Percentiles rank a stretch among this genome's conserved stretches.
Evolutionary conservation across 2,329 filamentous ascomycete species (phyloP).

Genomic region (Diaporthe caulivora): DNA sequence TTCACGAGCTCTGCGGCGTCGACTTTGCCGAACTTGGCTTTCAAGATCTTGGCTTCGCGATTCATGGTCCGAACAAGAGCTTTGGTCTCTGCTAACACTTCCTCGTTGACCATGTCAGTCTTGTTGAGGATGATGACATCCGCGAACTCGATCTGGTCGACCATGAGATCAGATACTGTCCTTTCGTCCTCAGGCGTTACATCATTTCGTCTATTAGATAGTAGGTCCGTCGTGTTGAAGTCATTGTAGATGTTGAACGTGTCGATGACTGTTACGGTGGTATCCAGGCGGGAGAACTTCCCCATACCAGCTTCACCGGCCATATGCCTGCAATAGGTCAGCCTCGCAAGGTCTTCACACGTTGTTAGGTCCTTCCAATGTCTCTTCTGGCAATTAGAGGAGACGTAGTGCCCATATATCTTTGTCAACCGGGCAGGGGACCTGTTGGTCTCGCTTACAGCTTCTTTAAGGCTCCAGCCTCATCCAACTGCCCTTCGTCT

Average conservation of each 20-base stretch:
- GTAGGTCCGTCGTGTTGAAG: slow-evolving; percentile 77
- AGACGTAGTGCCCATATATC: background rate
- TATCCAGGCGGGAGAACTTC: slow-evolving; percentile 75
- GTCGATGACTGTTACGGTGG: slow-evolving; percentile 79
- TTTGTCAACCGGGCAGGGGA: too few species aligned
- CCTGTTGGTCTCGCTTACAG: slow-evolving; percentile 45
- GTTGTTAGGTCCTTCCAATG: too few species aligned
- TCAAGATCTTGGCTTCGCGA: slow-evolving; percentile 73
- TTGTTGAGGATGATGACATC: slow-evolving; percentile 82
- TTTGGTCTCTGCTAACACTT: slow-evolving; percentile 58
- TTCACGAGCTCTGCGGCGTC: slow-evolving; percentile 74
- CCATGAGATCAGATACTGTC: slow-evolving; percentile 81
- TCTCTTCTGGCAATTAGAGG: background rate
- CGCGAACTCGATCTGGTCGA: slow-evolving; percentile 83
- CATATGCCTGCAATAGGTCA: background rate
- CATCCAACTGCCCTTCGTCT: slow-evolving; percentile 13
- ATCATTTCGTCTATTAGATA: slow-evolving; percentile 73
- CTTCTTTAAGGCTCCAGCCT: slow-evolving; percentile 47
- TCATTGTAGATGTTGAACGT: slow-evolving; percentile 80
- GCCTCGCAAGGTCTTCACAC: background rate
- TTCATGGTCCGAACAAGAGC: slow-evolving; percentile 73
- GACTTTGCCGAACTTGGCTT: slow-evolving; percentile 69
- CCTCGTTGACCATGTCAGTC: slow-evolving; percentile 66
- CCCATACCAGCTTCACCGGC: slow-evolving; percentile 59
- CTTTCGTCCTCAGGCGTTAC: slow-evolving; percentile 77